These are phyloP conservation scores for Toxicodendron radicans DNA, from an alignment of 345 rosid species.

Conservation along the genomic window DNA sequence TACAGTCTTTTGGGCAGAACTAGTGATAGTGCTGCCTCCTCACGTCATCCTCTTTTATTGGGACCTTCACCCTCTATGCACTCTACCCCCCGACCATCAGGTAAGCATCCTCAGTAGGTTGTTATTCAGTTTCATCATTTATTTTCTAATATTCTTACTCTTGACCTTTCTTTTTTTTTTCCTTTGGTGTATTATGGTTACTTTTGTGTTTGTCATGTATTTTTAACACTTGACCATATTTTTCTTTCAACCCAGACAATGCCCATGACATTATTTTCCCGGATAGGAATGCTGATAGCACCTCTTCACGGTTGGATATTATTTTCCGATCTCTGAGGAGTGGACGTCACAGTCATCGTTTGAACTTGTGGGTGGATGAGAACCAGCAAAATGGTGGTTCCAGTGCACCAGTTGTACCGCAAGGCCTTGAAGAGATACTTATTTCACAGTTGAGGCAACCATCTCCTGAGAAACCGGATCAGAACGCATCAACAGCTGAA, in stretches of 20 bases:
- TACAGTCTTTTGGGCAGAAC: conserved; percentile 86
- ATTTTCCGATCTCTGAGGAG: conserved; percentile 85
- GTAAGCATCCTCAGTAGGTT: conserved; percentile 30
- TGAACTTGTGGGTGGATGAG: conserved; percentile 92
- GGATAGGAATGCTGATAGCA: conserved; percentile 53
- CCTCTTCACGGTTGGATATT: conserved; percentile 63
- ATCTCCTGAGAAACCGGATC: conserved; percentile 60
- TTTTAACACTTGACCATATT: conserved; percentile 2
- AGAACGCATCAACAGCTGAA: conserved; percentile 42
- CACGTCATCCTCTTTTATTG: conserved; percentile 83
- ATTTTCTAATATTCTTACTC: background rate
- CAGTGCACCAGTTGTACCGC: conserved; percentile 67
- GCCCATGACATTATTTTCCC: conserved; percentile 43
- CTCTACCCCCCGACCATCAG: conserved; percentile 57
- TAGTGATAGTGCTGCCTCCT: conserved; percentile 59
- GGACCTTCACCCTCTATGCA: conserved; percentile 56
- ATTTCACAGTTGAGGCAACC: conserved; percentile 85
- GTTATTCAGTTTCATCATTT: background rate
- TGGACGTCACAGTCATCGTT: conserved; percentile 83
- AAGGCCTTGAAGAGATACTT: conserved; percentile 90
- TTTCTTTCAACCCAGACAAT: conserved; percentile 37
- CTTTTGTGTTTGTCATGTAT: background rate
- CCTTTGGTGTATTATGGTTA: background rate
- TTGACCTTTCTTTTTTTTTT: background rate
- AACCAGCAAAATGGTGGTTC: conserved; percentile 78